phyloP scores from a whole-genome alignment of 305 asterid species.

The Coffea humblotiana region DNA sequence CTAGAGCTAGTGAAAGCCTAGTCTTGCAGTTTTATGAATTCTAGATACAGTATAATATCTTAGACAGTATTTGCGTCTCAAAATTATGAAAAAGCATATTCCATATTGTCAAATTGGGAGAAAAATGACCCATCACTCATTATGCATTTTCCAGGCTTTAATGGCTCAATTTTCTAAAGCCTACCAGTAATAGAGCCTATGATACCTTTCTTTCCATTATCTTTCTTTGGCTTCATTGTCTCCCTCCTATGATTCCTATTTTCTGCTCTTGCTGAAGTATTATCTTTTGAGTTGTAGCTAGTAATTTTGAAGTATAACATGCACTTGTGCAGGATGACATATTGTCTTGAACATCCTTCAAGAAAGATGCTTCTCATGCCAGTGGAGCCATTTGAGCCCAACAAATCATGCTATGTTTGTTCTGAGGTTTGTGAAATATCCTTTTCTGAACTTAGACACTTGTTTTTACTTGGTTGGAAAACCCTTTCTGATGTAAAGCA shows the following conservation, averaged over 20 bases:
- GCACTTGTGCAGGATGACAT: constrained; percentile 76
- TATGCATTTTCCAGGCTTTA: neutral
- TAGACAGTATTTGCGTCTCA: neutral
- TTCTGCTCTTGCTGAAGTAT: neutral
- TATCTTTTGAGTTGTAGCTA: neutral
- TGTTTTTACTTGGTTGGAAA: constrained; percentile 9
- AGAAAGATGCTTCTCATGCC: constrained; percentile 96
- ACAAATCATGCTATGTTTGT: constrained; percentile 89
- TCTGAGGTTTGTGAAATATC: constrained; percentile 63
- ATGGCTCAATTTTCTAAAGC: neutral
- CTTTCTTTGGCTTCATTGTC: neutral
- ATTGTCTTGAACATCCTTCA: constrained; percentile 91
- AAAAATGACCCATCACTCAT: neutral
- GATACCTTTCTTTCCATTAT: neutral
- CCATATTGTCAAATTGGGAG: neutral
- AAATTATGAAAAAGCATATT: neutral
- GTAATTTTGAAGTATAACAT: neutral
- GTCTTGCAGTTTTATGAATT: neutral
- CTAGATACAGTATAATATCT: neutral
- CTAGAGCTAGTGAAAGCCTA: neutral
- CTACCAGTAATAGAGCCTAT: neutral
- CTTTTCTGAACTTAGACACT: constrained; percentile 16
- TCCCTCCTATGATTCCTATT: neutral
- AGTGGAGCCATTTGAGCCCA: constrained; percentile 90
- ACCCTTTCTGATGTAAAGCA: constrained; percentile 18